Percentiles rank a stretch among this genome's conserved stretches.
Conservation (phyloP, 768 basidiomycete species). For the Crepidotus variabilis region DNA sequence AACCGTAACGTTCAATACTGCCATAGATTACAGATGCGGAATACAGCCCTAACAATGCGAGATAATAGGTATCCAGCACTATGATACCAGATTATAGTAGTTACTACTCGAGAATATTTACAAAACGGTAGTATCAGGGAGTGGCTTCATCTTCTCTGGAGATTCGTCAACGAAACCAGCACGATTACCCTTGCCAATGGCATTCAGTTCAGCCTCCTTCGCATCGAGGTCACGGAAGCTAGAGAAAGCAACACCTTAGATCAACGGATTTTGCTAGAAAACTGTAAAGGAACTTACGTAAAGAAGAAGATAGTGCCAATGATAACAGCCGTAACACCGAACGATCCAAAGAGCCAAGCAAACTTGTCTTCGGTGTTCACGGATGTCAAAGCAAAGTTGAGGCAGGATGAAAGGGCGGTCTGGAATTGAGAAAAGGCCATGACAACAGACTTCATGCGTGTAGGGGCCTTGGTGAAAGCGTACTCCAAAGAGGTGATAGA, state of each 20-base stretch:
- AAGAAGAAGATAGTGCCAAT: conserved; percentile 47
- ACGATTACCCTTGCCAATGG: conserved; percentile 39
- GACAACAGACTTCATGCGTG: conserved; percentile 61
- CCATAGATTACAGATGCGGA: too few relatives aligned
- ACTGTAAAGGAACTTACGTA: conserved; percentile 21
- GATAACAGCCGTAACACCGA: conserved; percentile 39
- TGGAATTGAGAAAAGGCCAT: conserved; percentile 52
- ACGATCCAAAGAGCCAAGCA: conserved; percentile 45
- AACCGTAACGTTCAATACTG: too few relatives aligned
- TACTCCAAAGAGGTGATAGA: conserved; percentile 61
- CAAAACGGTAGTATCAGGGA: background rate
- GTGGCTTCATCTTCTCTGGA: background rate
- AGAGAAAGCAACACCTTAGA: background rate
- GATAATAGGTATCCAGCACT: background rate
- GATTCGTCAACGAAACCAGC: conserved; percentile 33
- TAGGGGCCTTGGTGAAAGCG: conserved; percentile 61
- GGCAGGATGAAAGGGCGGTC: conserved; percentile 42
- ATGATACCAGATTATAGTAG: background rate
- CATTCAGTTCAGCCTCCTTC: conserved; percentile 40
- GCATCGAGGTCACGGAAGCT: conserved; percentile 46
- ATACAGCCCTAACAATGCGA: too few relatives aligned
- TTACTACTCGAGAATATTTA: background rate
- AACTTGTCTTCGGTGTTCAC: conserved; percentile 44
- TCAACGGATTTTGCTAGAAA: background rate
- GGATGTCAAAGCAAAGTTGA: conserved; percentile 43